Conservation (phyloP, 768 basidiomycete species). For the Dacryopinax primogenitus region DNA sequence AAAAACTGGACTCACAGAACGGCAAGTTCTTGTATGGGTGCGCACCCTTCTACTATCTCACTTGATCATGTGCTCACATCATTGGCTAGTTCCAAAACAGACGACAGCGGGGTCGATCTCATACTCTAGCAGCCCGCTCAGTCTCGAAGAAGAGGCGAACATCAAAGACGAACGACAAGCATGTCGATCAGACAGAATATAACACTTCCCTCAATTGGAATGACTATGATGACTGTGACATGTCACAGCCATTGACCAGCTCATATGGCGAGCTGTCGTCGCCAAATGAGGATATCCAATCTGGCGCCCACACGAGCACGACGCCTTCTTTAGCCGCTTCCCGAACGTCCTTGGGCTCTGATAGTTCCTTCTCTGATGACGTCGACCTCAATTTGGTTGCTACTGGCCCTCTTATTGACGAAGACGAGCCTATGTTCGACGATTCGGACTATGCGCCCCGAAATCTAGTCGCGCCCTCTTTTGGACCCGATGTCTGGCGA, state of each 20-base stretch:
- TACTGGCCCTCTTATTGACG: background rate
- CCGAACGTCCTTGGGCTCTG: background rate
- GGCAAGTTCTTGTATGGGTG: background rate
- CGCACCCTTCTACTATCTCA: background rate
- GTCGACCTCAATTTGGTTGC: too few species aligned
- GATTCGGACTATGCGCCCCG: background rate
- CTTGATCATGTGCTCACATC: background rate
- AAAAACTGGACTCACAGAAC: background rate
- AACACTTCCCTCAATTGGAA: too few species aligned
- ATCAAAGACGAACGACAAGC: background rate
- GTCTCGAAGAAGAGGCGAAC: background rate
- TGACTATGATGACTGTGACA: too few species aligned
- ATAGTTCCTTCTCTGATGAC: background rate
- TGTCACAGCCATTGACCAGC: background rate
- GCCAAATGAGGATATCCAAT: background rate
- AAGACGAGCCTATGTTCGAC: background rate
- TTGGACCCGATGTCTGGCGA: background rate
- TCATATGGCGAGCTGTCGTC: background rate
- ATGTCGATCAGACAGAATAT: too few species aligned
- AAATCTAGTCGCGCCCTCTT: background rate
- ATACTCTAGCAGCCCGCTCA: background rate
- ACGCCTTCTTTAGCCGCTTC: background rate
- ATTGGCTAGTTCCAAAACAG: background rate
- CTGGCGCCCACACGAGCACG: background rate
- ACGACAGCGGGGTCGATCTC: background rate